phyloP scores from a whole-genome alignment of 305 asterid genomes.

The Coffea humblotiana region DNA sequence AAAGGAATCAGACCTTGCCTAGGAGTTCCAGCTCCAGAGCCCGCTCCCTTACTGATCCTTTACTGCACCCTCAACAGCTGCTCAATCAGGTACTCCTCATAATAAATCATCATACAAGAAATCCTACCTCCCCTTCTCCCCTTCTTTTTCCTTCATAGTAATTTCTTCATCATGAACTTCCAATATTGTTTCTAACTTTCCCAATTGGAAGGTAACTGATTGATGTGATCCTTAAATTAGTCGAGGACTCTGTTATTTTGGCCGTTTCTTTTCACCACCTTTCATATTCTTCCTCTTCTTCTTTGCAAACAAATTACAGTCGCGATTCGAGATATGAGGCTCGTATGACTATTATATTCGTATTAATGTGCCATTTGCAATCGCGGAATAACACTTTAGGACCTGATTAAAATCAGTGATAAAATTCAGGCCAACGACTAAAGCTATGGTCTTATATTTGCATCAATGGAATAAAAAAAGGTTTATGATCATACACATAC shows the following conservation, averaged over 20 bases:
- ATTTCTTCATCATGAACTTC: too few relatives aligned
- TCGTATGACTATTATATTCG: not conserved
- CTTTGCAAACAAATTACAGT: not conserved
- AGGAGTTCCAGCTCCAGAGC: constrained; percentile 89
- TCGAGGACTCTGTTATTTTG: too few relatives aligned
- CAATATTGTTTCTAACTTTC: too few relatives aligned
- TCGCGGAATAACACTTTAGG: not conserved
- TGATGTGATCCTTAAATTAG: too few relatives aligned
- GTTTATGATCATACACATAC: not conserved
- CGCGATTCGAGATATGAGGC: not conserved
- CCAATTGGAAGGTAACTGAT: too few relatives aligned
- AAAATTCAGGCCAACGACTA: not conserved
- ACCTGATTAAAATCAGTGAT: not conserved
- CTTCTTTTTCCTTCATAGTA: too few relatives aligned
- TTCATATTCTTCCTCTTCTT: not conserved
- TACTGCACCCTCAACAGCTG: constrained; percentile 93
- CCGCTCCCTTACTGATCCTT: constrained; percentile 87
- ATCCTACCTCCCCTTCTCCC: too few relatives aligned
- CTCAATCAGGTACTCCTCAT: constrained; percentile 73
- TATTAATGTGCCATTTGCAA: not conserved
- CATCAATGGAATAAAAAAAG: not conserved
- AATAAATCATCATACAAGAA: not conserved
- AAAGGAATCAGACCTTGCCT: constrained; percentile 62
- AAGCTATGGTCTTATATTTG: not conserved
- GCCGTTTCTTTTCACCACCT: not conserved